Evolutionary conservation across 345 rosid genomes (phyloP), one percentile per base, ranked within the genome.

Genomic region (Acer negundo): DNA sequence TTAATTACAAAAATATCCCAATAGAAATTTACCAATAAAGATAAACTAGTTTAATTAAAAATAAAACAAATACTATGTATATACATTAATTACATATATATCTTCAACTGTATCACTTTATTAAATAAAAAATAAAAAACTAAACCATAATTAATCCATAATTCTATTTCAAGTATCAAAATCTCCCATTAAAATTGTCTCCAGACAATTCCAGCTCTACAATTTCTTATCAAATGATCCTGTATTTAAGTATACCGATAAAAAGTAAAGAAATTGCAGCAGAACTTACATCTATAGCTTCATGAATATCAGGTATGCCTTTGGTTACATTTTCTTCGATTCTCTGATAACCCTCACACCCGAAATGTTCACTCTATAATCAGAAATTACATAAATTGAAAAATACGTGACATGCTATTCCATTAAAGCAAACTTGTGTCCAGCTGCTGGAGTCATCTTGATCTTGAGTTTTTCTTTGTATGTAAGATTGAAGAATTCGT

Each of bases 301-400:
- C 94, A 9, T 87, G 97, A 66, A 89, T 83, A 69, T 95, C 97
- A 65, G 95, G 92, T n/a, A 67, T 70, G 22, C 91, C 98, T 81
- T 93, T 87, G 17, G 98, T 95, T 75, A 95, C 75, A 77, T 95
- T 95, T 85, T 93, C 96, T 69, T 90, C 91, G 49, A 93, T 42
- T 72, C 88, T 90, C 80, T 95, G 93, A 86, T 90, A 95, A 80
- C 96, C 98, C 83, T 98, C 93, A 90, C 86, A 87, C 15, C 58
- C 15, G 76, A 67, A 83, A 49, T n/a, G 16, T 78, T 67, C 47
- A 40, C 20, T 31, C 9, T 55, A 40, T 16, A 23, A 44, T 42
- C 38, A 19, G 35, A 44, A 24, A 2, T 44, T 4, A 2, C 59
- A 56, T 47, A 16, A 20, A 64, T 64, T 1, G 31, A 49, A 22